phyloP scores from a whole-genome alignment of 1,139 yeast species.

The Kurtzmaniella quercitrusa region DNA sequence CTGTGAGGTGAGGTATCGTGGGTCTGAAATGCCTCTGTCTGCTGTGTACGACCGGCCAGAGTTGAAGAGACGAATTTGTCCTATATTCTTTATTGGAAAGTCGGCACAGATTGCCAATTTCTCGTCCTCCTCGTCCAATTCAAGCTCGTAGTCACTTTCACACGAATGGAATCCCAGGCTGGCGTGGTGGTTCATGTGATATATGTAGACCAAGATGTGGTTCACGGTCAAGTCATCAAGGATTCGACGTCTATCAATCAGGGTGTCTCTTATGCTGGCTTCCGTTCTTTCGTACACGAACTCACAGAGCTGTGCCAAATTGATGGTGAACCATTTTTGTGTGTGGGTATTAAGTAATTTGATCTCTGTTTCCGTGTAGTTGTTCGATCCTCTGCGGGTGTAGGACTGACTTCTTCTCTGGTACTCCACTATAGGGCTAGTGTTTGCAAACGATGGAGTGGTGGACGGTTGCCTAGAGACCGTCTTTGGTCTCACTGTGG shows the following conservation, averaged over 20 bases:
- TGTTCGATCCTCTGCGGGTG: conserved; percentile 10
- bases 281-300: neutral
- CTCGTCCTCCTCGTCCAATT: neutral
- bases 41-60: conserved; percentile 7
- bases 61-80: conserved; percentile 5
- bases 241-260: conserved; percentile 1
- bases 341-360: conserved; percentile 9
- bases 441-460: neutral
- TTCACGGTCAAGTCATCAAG: conserved; percentile 12
- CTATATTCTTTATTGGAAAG: conserved; percentile 2
- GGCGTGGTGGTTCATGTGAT: conserved; percentile 4
- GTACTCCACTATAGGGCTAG: neutral
- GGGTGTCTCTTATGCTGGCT: neutral
- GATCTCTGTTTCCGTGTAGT: conserved; percentile 6
- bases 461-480: neutral
- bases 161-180: neutral
- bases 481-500: neutral
- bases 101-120: neutral
- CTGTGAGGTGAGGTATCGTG: conserved; percentile 6
- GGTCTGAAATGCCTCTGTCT: conserved; percentile 7
- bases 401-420: conserved; percentile 8
- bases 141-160: neutral
- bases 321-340: conserved; percentile 2
- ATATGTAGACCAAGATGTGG: conserved; percentile 19
- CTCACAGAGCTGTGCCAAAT: conserved; percentile 1